A percentile compares a stretch with the other conserved stretches of the same genome.
Evolutionary conservation across 2,329 filamentous ascomycete genomes (phyloP).

Genomic region (Chrysoporthe deuterocubensis): DNA sequence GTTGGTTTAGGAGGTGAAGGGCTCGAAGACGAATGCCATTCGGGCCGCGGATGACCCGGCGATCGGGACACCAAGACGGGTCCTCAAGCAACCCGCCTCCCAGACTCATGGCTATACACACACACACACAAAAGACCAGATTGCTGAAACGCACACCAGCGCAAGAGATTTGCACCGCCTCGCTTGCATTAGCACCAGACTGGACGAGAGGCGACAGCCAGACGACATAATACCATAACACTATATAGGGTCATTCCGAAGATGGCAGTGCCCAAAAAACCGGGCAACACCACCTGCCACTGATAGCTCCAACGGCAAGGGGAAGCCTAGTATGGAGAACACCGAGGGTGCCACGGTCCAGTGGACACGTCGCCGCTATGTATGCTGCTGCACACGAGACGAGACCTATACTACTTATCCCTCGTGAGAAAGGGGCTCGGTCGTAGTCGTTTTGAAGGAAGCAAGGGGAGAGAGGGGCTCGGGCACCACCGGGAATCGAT

Average conservation of each 20-base stretch:
- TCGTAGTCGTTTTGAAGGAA: background rate
- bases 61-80: background rate
- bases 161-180: background rate
- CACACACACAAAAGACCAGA: background rate
- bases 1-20: background rate
- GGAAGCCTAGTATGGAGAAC: background rate
- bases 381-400: background rate
- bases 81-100: background rate
- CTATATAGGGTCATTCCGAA: background rate
- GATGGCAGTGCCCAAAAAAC: background rate
- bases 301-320: background rate
- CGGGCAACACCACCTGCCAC: background rate
- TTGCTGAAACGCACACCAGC: background rate
- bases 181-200: background rate
- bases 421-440: background rate
- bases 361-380: background rate
- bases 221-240: background rate
- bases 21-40: background rate
- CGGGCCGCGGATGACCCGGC: background rate
- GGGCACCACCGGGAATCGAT: conserved; percentile 7
- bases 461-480: background rate
- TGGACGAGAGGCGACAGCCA: background rate
- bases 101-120: background rate
- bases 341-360: background rate
- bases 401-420: background rate